Conservation (phyloP, 805 yeast genomes). For the Yamadazyma insecticola region DNA sequence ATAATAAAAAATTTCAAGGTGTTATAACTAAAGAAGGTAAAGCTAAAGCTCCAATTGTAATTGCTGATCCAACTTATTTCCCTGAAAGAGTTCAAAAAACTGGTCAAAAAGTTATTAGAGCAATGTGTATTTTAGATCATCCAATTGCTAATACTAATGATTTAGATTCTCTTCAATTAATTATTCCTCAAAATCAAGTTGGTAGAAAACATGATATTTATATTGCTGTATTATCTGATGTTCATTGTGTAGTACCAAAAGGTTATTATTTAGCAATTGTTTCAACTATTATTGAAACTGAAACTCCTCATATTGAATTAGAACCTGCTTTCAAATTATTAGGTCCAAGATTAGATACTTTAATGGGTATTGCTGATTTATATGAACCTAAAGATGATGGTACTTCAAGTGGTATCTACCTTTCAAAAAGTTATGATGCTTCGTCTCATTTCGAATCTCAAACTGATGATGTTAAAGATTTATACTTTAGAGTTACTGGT, state of each 20-base stretch:
- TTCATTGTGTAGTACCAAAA: constrained; percentile 85
- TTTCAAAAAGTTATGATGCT: constrained; percentile 90
- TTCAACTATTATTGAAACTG: constrained; percentile 92
- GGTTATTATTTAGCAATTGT: constrained; percentile 91
- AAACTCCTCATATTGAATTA: constrained; percentile 84
- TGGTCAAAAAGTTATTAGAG: constrained; percentile 73
- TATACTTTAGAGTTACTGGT: constrained; percentile 88
- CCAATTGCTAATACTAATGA: constrained; percentile 80
- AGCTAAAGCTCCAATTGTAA: constrained; percentile 88
- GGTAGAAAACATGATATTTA: constrained; percentile 91
- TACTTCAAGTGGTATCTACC: constrained; percentile 65
- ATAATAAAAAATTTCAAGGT: constrained; percentile 65
- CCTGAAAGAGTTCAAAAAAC: constrained; percentile 74
- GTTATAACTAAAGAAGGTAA: constrained; percentile 88
- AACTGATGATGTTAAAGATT: constrained; percentile 94
- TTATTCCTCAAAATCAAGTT: constrained; percentile 95
- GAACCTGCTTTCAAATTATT: constrained; percentile 91
- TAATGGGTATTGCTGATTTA: constrained; percentile 91
- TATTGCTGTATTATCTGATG: constrained; percentile 82
- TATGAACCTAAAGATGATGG: constrained; percentile 89
- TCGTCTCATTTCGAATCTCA: constrained; percentile 93
- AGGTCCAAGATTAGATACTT: constrained; percentile 74
- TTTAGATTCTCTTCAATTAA: constrained; percentile 86
- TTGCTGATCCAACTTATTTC: constrained; percentile 97
- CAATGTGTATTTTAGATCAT: constrained; percentile 85